Evolutionary conservation across 352 stramenopile genomes (phyloP), one percentile per base, ranked within the genome.

Genomic region (Phytophthora hibernalis): DNA sequence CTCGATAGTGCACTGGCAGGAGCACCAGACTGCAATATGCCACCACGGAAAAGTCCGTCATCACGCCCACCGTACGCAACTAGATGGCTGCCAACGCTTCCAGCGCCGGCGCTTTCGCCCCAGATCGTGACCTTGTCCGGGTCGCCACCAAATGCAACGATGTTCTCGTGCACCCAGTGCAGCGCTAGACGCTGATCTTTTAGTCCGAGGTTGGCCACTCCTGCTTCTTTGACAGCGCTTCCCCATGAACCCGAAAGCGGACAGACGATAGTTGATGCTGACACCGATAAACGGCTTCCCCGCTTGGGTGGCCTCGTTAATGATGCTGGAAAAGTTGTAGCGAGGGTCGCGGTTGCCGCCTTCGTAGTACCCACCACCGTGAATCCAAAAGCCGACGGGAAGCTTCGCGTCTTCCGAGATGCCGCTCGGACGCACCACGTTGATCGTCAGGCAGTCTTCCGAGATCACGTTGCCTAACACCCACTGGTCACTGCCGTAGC

Each of bases 131-230:
- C 63, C 21, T 71, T 71, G 20, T 10, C 28, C 10, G 63, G 12
- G 26, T 71, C 63, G 9, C 63, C 63, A 24, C 63, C 63, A 10
- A 71, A 71, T 4, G 55, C 49, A 1, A 37, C 63, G 21, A 71
- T 71, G 33, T 71, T 71, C 28, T 71, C 56, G 4, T 71, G 48
- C 18, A 71, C 56, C 63, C 63, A 71, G 64, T 93, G 79, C 44
- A 97, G 44, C 1, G 81, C 89, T 6, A 91, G 66, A 8, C 73
- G 67, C 60, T 98, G 90, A 71, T 98, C 92, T 55, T 88, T 76
- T 18, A 97, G 61, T 0, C 87, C 88, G 55, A 92, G 89, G 52
- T 97, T 98, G 7, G 87, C 78, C 38, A 72, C 76, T 1, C 84
- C 61, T 3, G 81, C 84, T 20, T 88, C 72, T 20, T 71, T 49